Conservation (phyloP, 345 rosid species). For the Syzygium grande region DNA sequence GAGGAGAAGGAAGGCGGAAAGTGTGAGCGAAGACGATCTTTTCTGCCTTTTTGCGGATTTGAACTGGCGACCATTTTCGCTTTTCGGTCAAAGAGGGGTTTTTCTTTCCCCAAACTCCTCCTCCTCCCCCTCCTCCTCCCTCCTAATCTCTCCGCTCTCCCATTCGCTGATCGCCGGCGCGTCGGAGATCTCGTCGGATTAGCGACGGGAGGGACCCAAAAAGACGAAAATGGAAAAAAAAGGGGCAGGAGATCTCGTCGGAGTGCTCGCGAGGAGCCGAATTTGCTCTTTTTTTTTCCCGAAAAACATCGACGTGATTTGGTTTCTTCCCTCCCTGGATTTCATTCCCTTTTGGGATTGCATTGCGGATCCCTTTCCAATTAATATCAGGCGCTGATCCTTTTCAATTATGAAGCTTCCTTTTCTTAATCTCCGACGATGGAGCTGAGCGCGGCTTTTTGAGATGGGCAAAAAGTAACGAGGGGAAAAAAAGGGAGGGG, state of each 20-base stretch:
- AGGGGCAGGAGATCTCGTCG: not conserved
- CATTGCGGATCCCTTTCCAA: not conserved
- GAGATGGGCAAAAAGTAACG: not conserved
- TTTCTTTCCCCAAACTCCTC: not conserved
- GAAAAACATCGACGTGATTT: not conserved
- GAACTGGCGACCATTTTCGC: not conserved
- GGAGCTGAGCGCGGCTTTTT: not conserved
- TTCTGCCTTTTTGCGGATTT: not conserved
- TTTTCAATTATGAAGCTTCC: too few species aligned
- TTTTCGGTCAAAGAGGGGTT: not conserved
- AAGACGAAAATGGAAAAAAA: too few species aligned
- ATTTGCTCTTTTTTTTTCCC: too few species aligned
- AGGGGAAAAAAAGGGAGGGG: not conserved
- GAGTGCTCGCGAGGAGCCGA: not conserved
- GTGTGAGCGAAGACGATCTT: not conserved
- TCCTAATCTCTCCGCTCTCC: not conserved
- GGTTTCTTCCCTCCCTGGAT: not conserved
- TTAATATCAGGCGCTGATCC: too few species aligned
- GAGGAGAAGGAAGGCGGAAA: not conserved
- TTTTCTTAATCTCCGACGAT: accelerated
- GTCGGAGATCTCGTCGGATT: not conserved
- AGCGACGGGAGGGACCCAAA: not conserved
- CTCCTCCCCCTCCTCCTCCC: too few species aligned
- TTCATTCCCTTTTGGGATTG: not conserved
- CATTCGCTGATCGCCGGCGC: not conserved